phyloP scores from a whole-genome alignment of 352 stramenopile genomes.

The Phytophthora pistaciae region DNA sequence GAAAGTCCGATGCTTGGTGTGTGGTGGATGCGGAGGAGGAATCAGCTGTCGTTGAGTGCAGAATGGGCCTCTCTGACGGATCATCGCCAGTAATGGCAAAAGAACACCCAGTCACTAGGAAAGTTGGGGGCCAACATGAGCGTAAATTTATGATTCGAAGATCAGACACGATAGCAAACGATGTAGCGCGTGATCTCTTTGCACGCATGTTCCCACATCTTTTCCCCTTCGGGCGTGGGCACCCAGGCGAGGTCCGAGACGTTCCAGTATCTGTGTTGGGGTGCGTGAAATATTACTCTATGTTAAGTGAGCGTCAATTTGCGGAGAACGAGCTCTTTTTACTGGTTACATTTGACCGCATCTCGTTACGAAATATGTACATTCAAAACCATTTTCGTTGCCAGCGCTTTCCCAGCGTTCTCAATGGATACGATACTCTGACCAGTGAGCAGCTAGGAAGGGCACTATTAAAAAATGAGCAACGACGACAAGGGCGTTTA shows the following conservation, averaged over 20 bases:
- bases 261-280: constrained; percentile 5
- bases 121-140: background rate
- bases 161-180: background rate
- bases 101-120: background rate
- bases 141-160: background rate
- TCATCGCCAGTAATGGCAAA: background rate
- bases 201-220: constrained; percentile 10
- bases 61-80: background rate
- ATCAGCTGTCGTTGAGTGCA: background rate
- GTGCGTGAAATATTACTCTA: constrained; percentile 13
- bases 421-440: constrained; percentile 3
- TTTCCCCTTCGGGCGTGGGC: constrained; percentile 11
- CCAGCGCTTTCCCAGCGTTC: constrained; percentile 5
- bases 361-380: constrained; percentile 21
- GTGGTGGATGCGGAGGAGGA: too few relatives aligned
- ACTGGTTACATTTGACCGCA: constrained; percentile 9
- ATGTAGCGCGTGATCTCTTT: background rate
- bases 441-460: background rate
- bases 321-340: constrained; percentile 18
- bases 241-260: constrained; percentile 4
- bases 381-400: constrained; percentile 3
- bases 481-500: constrained; percentile 2
- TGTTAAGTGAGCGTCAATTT: constrained; percentile 8
- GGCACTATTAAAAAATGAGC: constrained; percentile 11
- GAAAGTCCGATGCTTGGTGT: background rate